Percentiles rank a stretch among this genome's conserved stretches.
Conservation (phyloP, 2,329 filamentous ascomycete genomes). For the Claviceps citrina region DNA sequence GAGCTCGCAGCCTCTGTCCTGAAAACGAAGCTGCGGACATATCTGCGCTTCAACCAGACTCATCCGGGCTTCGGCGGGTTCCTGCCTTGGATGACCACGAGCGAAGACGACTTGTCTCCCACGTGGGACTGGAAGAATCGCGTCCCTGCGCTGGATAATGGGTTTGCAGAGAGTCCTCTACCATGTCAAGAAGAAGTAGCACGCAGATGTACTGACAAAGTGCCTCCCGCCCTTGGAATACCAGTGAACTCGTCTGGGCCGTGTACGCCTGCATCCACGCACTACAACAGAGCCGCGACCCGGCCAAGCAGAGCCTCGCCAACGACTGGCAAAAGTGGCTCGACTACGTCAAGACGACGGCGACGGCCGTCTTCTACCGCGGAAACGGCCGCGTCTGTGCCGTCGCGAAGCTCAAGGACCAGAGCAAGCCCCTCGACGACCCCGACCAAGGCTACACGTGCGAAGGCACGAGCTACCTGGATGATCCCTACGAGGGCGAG, state of each 20-base stretch:
- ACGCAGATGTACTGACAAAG: not conserved
- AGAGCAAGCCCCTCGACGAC: constrained; percentile 16
- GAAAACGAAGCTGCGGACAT: constrained; percentile 23
- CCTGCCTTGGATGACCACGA: constrained; percentile 23
- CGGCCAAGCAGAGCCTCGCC: constrained; percentile 16
- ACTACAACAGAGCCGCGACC: constrained; percentile 16
- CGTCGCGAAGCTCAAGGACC: constrained; percentile 21
- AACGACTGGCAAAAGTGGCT: constrained; percentile 24
- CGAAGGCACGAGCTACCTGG: constrained; percentile 18
- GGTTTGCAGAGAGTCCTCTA: constrained; percentile 11
- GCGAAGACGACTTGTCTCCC: constrained; percentile 16
- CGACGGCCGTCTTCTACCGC: constrained; percentile 21
- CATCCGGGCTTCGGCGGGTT: constrained; percentile 27
- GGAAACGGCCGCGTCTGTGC: constrained; percentile 25
- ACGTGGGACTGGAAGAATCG: constrained; percentile 23
- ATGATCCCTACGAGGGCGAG: constrained; percentile 29
- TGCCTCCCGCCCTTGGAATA: not conserved
- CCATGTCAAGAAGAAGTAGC: too few relatives aligned
- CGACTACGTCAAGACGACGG: constrained; percentile 23
- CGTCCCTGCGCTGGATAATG: constrained; percentile 26
- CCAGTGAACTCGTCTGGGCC: constrained; percentile 26
- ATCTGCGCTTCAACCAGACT: constrained; percentile 24
- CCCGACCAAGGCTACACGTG: constrained; percentile 20
- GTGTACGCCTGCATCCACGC: constrained; percentile 25
- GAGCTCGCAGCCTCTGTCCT: constrained; percentile 21